Conservation (phyloP, 179 eudicot species). For the Gypsophila paniculata region DNA sequence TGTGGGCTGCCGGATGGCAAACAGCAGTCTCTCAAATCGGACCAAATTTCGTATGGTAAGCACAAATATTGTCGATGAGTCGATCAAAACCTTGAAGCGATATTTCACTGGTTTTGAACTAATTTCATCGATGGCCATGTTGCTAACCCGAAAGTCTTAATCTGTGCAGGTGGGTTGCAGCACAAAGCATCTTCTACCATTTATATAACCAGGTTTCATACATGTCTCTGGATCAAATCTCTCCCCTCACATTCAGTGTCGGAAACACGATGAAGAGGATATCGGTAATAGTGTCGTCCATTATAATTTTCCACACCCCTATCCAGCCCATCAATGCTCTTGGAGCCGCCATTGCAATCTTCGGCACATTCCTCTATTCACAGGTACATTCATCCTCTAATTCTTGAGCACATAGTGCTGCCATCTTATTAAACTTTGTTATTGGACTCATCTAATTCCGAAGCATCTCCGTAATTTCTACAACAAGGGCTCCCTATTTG, state of each 20-base stretch:
- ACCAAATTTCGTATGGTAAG: conserved; percentile 41
- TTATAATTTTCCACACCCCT: conserved; percentile 44
- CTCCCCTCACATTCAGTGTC: conserved; percentile 46
- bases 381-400: conserved; percentile 27
- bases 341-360: conserved; percentile 44
- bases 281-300: conserved; percentile 43
- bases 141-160: conserved; percentile 13
- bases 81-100: not conserved
- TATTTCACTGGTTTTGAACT: not conserved
- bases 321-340: conserved; percentile 41
- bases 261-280: conserved; percentile 50
- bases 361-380: conserved; percentile 43
- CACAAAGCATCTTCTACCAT: conserved; percentile 47
- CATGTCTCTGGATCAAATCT: conserved; percentile 45
- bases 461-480: not conserved
- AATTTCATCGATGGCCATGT: not conserved
- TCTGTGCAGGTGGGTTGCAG: conserved; percentile 45
- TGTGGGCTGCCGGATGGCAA: conserved; percentile 49
- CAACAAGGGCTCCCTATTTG: not conserved
- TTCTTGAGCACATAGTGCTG: not conserved
- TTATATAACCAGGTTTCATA: conserved; percentile 45
- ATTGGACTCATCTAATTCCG: not conserved
- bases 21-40: conserved; percentile 40
- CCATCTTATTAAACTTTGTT: not conserved
- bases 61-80: not conserved